Base-by-base conservation (phyloP, 2,329 filamentous ascomycete species). In the Fusarium brevicatenulatum region DNA sequence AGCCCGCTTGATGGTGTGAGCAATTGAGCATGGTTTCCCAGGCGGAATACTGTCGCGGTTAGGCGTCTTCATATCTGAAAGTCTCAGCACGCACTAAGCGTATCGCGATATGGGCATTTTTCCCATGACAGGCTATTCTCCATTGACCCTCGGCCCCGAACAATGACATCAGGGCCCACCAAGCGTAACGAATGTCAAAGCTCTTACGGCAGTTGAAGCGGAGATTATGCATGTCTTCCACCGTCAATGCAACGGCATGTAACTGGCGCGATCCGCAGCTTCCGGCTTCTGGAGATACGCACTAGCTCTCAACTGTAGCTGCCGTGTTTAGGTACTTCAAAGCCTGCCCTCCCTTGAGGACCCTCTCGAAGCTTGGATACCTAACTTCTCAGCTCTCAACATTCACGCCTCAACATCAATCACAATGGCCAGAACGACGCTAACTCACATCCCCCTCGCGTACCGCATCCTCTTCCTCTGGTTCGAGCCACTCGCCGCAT, bases 391-490 rank as follows among this genome's bases (percentile, higher is more conserved):
- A 32, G 21, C 34, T 36, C 13, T 36, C 34, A 18, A 5, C 15
- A 18, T 7, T 18, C 4, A 15, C 9, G 0, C 16, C 23, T 19
- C 18, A 25, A 19, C 21, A 32, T 37, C 8, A 18, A 2, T 13
- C 30, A 63, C 4, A 15, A 73, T 73, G 66, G 18, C 40, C 11
- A 46, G 18, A 11, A 23, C 43, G 7, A 34, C 23, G 1, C 57
- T 62, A 2, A 44, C 44, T 25, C 60, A 62, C 15, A 58, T 75
- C 1, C 73, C 73, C 4, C 53, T 75, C 39, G 15, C 40, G 0
- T 75, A 75, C 7, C 70, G 64, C 21, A 34, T 49, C 2, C 39
- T 75, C 1, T 75, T 75, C 18, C 72, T 73, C 18, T 73, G 66
- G 61, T 53, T 71, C 0, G 72, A 75, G 7, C 73, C 73, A 9